A percentile compares a stretch with the other conserved stretches of the same genome.
These are phyloP conservation scores for Limonomyces culmigenus DNA, from an alignment of 1,284 basidiomycete genomes.

Conservation along the genomic window DNA sequence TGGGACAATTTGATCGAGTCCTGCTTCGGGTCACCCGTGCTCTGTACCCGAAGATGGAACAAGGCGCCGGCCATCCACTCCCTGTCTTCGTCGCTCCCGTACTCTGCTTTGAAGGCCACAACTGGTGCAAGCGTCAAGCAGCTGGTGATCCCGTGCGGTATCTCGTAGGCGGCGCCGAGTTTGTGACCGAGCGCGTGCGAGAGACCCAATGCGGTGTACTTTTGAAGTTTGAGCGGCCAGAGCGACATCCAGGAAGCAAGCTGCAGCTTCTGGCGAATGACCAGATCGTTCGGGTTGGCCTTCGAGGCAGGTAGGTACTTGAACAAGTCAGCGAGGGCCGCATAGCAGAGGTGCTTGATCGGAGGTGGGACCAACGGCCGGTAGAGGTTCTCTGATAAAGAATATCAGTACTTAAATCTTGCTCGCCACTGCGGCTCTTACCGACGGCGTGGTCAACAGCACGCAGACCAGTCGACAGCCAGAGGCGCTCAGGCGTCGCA, in stretches of 20 bases:
- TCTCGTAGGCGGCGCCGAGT: slow-evolving; percentile 59
- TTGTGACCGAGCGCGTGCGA: slow-evolving; percentile 64
- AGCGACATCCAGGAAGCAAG: slow-evolving; percentile 68
- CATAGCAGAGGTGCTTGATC: slow-evolving; percentile 43
- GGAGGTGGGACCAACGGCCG: slow-evolving; percentile 38
- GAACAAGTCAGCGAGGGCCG: slow-evolving; percentile 58
- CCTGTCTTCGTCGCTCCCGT: slow-evolving; percentile 39
- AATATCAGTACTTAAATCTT: neutral
- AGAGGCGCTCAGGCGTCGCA: slow-evolving; percentile 57
- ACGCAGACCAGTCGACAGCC: slow-evolving; percentile 51
- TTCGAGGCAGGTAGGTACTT: slow-evolving; percentile 52
- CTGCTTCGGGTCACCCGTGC: slow-evolving; percentile 40
- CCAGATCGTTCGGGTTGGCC: slow-evolving; percentile 36
- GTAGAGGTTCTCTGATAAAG: slow-evolving; percentile 51
- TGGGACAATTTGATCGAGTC: slow-evolving; percentile 36
- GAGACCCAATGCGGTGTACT: slow-evolving; percentile 47
- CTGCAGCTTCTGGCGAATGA: slow-evolving; percentile 50
- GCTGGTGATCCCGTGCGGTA: slow-evolving; percentile 73
- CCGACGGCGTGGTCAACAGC: slow-evolving; percentile 67
- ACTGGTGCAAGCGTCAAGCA: slow-evolving; percentile 61
- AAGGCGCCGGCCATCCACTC: slow-evolving; percentile 34
- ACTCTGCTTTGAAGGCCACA: slow-evolving; percentile 37
- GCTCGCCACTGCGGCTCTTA: no score
- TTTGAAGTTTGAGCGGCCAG: slow-evolving; percentile 45
- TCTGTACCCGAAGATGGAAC: slow-evolving; percentile 35